Percentiles rank a stretch among this genome's conserved stretches.
phyloP scores from a whole-genome alignment of 805 yeast genomes.

The Saturnispora silvae region DNA sequence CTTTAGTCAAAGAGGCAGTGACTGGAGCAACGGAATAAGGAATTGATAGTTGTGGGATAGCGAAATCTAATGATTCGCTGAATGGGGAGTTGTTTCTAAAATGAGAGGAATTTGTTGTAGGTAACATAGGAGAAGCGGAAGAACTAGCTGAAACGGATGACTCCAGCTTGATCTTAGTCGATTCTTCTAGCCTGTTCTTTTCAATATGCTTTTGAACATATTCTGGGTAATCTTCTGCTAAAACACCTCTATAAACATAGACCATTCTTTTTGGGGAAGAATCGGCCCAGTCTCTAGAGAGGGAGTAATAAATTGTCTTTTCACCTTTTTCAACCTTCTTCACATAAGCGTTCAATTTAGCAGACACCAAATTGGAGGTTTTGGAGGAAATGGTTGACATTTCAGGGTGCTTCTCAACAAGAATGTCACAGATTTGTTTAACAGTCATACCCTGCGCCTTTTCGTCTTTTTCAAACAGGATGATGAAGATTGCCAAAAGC shows the following conservation, averaged over 20 bases:
- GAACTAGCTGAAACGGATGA: conserved; percentile 9
- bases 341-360: conserved; percentile 76
- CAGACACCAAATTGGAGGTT: conserved; percentile 71
- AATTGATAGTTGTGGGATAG: conserved; percentile 34
- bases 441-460: conserved; percentile 80
- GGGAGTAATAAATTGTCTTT: conserved; percentile 55
- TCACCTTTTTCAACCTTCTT: conserved; percentile 78
- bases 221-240: conserved; percentile 63
- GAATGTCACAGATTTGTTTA: conserved; percentile 71
- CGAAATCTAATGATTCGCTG: conserved; percentile 25
- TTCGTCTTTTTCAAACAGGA: conserved; percentile 57
- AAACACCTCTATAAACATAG: conserved; percentile 69
- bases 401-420: conserved; percentile 67
- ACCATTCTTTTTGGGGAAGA: conserved; percentile 86
- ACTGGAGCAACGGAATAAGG: conserved; percentile 75
- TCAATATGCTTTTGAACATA: conserved; percentile 61
- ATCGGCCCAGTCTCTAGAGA: conserved; percentile 85
- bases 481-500: conserved; percentile 61
- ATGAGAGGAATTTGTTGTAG: conserved; percentile 11
- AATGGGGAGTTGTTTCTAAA: conserved; percentile 21
- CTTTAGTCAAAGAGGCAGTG: conserved; percentile 43
- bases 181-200: conserved; percentile 30
- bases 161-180: conserved; percentile 3
- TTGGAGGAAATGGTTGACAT: conserved; percentile 75
- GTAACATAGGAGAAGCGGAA: conserved; percentile 1